These are phyloP conservation scores for Monosporascus sp. DNA, from an alignment of 2,329 filamentous ascomycete genomes.

Conservation along the genomic window DNA sequence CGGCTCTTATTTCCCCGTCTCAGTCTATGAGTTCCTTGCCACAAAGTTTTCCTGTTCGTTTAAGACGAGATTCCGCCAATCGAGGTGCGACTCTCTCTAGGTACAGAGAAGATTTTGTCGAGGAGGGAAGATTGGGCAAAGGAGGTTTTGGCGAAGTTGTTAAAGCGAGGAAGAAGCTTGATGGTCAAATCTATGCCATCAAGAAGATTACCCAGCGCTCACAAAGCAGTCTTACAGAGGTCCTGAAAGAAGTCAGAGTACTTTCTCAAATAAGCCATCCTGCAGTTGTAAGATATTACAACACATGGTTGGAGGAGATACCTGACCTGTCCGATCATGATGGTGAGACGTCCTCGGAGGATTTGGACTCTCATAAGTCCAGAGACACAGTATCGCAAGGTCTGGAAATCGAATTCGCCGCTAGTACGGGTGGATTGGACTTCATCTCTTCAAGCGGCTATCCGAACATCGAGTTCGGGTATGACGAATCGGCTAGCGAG, in stretches of 20 bases:
- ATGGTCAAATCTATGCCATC: constrained; percentile 89
- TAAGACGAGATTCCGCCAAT: constrained; percentile 55
- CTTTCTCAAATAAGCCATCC: constrained; percentile 92
- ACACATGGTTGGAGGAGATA: constrained; percentile 84
- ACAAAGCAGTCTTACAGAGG: constrained; percentile 71
- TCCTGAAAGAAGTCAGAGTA: constrained; percentile 78
- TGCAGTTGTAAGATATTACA: constrained; percentile 81
- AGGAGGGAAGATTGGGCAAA: constrained; percentile 82
- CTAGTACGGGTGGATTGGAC: constrained; percentile 77
- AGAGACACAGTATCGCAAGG: constrained; percentile 35
- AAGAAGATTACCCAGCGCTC: constrained; percentile 91
- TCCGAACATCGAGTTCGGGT: constrained; percentile 72
- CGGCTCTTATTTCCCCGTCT: constrained; percentile 33
- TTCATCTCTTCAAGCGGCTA: constrained; percentile 80
- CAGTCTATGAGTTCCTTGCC: constrained; percentile 36
- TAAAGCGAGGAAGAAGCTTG: constrained; percentile 88
- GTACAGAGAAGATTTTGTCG: constrained; percentile 84
- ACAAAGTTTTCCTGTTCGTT: constrained; percentile 40
- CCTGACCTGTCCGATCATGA: constrained; percentile 49
- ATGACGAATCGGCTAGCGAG: constrained; percentile 43
- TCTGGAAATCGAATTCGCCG: constrained; percentile 53
- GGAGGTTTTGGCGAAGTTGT: constrained; percentile 96
- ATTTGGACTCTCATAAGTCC: constrained; percentile 28
- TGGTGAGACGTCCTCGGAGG: constrained; percentile 49
- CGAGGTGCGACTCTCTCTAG: constrained; percentile 57